These are phyloP conservation scores for Gliomastix tumulicola DNA, from an alignment of 2,329 filamentous ascomycete species.

Conservation along the genomic window DNA sequence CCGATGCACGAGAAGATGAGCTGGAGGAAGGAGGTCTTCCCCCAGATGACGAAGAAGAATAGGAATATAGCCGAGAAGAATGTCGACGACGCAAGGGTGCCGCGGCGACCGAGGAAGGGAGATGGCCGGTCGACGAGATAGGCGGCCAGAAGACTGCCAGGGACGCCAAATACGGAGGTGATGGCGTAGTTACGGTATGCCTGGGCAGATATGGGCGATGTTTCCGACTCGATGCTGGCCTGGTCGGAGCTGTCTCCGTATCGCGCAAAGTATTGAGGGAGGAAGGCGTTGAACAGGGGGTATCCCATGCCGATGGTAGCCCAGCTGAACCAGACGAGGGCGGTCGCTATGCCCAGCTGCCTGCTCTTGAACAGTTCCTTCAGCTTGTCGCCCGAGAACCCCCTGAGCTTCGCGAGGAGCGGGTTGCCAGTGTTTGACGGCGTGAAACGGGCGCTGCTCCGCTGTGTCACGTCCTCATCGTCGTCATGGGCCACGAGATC, in stretches of 20 bases:
- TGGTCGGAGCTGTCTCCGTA: constrained; percentile 34
- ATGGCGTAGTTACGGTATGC: constrained; percentile 80
- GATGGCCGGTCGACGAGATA: constrained; percentile 62
- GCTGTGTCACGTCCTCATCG: constrained; percentile 24
- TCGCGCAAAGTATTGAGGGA: constrained; percentile 73
- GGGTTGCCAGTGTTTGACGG: constrained; percentile 20
- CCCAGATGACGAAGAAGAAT: constrained; percentile 58
- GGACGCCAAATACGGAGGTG: constrained; percentile 68
- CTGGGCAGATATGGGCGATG: constrained; percentile 30
- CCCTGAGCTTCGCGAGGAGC: constrained; percentile 51
- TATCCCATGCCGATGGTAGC: constrained; percentile 79
- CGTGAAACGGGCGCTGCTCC: no score
- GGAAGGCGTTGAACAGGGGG: constrained; percentile 81
- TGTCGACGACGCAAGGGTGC: constrained; percentile 63
- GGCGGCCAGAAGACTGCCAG: constrained; percentile 68
- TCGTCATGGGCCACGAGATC: constrained; percentile 44
- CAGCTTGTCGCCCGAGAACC: constrained; percentile 62
- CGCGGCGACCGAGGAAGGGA: constrained; percentile 59
- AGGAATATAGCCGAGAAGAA: constrained; percentile 62
- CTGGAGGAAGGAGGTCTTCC: constrained; percentile 48
- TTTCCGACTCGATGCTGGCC: constrained; percentile 18
- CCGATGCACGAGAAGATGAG: constrained; percentile 61
- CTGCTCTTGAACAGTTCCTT: constrained; percentile 55
- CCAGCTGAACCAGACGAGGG: constrained; percentile 72
- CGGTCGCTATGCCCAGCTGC: constrained; percentile 43